Base-by-base conservation (phyloP, 2,329 filamentous ascomycete species). In the Talaromyces sp. region DNA sequence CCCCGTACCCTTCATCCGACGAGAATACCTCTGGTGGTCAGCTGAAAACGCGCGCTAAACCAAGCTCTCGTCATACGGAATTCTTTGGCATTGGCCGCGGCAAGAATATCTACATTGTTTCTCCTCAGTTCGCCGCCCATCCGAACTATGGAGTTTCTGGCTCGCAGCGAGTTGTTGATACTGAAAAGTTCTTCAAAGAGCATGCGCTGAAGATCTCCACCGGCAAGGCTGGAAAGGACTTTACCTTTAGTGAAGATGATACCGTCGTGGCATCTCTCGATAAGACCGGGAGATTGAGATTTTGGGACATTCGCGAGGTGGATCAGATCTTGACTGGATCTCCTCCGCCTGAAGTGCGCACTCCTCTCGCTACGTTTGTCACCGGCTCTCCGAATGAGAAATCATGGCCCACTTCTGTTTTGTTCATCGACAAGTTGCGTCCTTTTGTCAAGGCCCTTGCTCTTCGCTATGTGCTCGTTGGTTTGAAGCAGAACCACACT, bases 401-500 rank as follows among this genome's bases (percentile, higher is more conserved):
- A 80, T 93, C 93, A 4, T 97, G 93, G 88, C 93, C 96, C 7
- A 98, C 93, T 2, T 98, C 95, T 27, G 91, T 99, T 62, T 85
- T 96, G 74, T 89, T 99, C 76, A 87, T 99, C 68, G 95, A 99
- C 79, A 99, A 98, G 82, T 87, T 93, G 77, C 90, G 93, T 65
- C 92, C 95, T 53, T 97, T 96, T 77, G 86, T 88, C 78, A 96
- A 95, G 79, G 89, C 90, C 63, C 89, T 90, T 71, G 93, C 96
- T 55, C 83, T 97, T 65, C 88, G 95, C 64, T 99, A 99, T 80
- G 89, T 99, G 80, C 88, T 99, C 73, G 91, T 99, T 65, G 95
- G 95, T 70, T 92, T 98, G 86, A 97, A 98, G 81, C 95, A 99
- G 77, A 99, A 99, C 77, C 95, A 99, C 79, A 96, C 93, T 60